A percentile compares a stretch with the other conserved stretches of the same genome.
phyloP scores from a whole-genome alignment of 441 rosid genomes.

The Pelargonium fulgidum region DNA sequence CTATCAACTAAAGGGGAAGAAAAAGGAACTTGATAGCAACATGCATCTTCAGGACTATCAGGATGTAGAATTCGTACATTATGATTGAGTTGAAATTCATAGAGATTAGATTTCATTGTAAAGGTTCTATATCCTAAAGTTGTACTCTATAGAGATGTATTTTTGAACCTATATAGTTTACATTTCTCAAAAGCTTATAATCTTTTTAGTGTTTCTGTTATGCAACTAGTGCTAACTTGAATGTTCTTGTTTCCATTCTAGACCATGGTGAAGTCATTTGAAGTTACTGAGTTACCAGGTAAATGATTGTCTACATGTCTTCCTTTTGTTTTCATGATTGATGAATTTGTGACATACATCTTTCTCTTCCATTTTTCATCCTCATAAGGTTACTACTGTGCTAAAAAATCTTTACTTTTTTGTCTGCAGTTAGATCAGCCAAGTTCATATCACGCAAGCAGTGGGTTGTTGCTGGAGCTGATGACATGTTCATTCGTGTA shows the following conservation, averaged over 20 bases:
- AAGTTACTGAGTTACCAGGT: slow-evolving; percentile 67
- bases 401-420: slow-evolving; percentile 11
- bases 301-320: slow-evolving; percentile 8
- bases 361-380: background rate
- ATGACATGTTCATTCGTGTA: slow-evolving; percentile 63
- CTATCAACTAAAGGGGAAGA: background rate
- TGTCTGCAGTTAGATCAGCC: slow-evolving; percentile 58
- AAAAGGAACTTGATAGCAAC: background rate
- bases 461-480: slow-evolving; percentile 77
- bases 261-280: slow-evolving; percentile 54
- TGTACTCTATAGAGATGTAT: background rate
- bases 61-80: too few species aligned
- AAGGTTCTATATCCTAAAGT: too few species aligned
- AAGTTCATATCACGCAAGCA: slow-evolving; percentile 63
- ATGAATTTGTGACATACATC: slow-evolving; percentile 7
- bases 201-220: background rate
- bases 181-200: background rate
- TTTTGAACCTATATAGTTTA: slow-evolving; percentile 4
- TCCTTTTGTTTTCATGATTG: slow-evolving; percentile 3
- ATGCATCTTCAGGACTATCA: too few species aligned
- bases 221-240: slow-evolving; percentile 22
- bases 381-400: too few species aligned
- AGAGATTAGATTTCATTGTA: too few species aligned
- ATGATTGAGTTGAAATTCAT: too few species aligned
- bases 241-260: slow-evolving; percentile 26